A percentile compares a stretch with the other conserved stretches of the same genome.
These are phyloP conservation scores for Pyrenochaeta sp. DNA, from an alignment of 2,329 filamentous ascomycete genomes.

Conservation along the genomic window DNA sequence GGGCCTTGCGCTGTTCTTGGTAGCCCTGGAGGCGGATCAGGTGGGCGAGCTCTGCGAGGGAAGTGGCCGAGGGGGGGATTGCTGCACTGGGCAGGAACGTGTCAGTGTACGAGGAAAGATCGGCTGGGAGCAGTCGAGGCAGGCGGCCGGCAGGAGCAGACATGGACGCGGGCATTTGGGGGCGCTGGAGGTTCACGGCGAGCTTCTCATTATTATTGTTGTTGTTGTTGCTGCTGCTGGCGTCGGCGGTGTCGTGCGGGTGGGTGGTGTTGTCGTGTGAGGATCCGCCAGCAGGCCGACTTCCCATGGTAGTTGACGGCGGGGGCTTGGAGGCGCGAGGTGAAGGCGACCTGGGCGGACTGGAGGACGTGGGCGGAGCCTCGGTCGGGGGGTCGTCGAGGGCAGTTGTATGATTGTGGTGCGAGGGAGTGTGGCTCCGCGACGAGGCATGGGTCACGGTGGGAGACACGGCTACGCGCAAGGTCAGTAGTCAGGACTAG, in stretches of 20 bases:
- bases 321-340: slow-evolving; percentile 34
- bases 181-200: slow-evolving; percentile 28
- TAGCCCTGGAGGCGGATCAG: slow-evolving; percentile 79
- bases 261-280: slow-evolving; percentile 24
- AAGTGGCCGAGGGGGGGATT: slow-evolving; percentile 66
- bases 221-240: neutral
- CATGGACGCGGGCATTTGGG: slow-evolving; percentile 52
- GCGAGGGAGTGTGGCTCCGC: slow-evolving; percentile 63
- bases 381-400: slow-evolving; percentile 60
- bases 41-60: slow-evolving; percentile 78
- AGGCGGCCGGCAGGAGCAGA: slow-evolving; percentile 55
- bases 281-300: slow-evolving; percentile 44
- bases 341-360: slow-evolving; percentile 59
- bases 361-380: slow-evolving; percentile 62
- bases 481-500: slow-evolving; percentile 42
- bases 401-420: slow-evolving; percentile 53
- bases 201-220: slow-evolving; percentile 26
- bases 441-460: slow-evolving; percentile 60
- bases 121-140: slow-evolving; percentile 67
- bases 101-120: slow-evolving; percentile 72
- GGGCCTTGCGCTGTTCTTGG: slow-evolving; percentile 79
- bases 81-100: slow-evolving; percentile 65
- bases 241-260: slow-evolving; percentile 1
- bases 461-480: slow-evolving; percentile 59
- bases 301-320: slow-evolving; percentile 43